Base-by-base conservation (phyloP, 768 basidiomycete species). In the Tylopilus subfusipes region DNA sequence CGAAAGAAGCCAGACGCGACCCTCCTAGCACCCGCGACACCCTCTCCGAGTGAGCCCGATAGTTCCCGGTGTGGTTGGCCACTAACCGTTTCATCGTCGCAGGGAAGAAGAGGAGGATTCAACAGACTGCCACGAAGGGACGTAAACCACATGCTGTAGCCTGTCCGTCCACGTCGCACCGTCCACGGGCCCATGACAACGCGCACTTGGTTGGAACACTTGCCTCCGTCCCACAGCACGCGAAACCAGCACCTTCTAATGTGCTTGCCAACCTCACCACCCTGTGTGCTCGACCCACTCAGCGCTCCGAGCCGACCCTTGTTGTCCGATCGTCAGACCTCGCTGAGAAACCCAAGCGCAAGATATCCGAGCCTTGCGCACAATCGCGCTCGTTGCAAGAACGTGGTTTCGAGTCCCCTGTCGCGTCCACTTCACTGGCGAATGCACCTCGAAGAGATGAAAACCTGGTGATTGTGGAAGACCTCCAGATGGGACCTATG, bases 401-500 rank as follows among this genome's bases (percentile, higher is more conserved):
- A 56, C 42, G 45, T 54, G 55, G 45, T 24, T 33, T 48, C 2
- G 57, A 51, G 21, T 8, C 43, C 21, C 42, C 49, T 18, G 24
- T 48, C 27, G 22, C 50, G n/a, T 50, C 60, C 3, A 55, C 59
- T 9, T 53, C 45, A 16, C 39, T 30, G 16, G 50, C 19, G 14
- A 24, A 18, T n/a, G 53, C 40, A 10, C 55, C 63, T 19, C 57
- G 61, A 48, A 69, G 81, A 33, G 88, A 90, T 58, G 86, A 88
- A 21, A 68, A 75, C 36, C 77, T 93, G 40, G 80, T 82, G 0
- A 70, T 98, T 18, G 69, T 95, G 8, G 89, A 97, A 59, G 82
- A 87, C 27, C 76, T 99, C 14, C 72, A 82, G 58, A 76, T 84
- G 43, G 95, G 95, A 0, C 93, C 95, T 9, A 76, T 76, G 46